These are phyloP conservation scores for Pichia manshurica DNA, from an alignment of 805 yeast genomes.

Conservation along the genomic window DNA sequence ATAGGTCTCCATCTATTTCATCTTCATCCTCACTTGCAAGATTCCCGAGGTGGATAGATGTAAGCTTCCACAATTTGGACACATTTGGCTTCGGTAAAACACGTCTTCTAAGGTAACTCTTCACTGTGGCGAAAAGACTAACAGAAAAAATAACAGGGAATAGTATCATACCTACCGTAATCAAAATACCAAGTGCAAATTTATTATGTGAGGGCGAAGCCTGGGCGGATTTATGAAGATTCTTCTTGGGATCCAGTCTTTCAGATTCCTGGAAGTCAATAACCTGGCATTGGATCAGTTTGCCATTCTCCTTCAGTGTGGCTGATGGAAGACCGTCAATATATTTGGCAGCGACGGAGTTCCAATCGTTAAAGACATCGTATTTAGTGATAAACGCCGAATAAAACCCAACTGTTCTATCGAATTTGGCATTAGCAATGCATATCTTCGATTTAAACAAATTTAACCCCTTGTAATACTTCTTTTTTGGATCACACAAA, in stretches of 20 bases:
- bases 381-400: slow-evolving; percentile 71
- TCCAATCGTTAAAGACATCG: slow-evolving; percentile 64
- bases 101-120: slow-evolving; percentile 20
- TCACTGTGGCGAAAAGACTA: slow-evolving; percentile 23
- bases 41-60: neutral
- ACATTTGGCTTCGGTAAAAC: slow-evolving; percentile 13
- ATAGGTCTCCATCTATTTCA: neutral
- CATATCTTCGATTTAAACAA: slow-evolving; percentile 52
- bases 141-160: slow-evolving; percentile 24
- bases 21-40: neutral
- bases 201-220: neutral
- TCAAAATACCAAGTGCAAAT: neutral
- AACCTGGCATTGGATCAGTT: slow-evolving; percentile 36
- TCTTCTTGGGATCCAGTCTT: neutral
- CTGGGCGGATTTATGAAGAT: neutral
- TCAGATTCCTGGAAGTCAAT: slow-evolving; percentile 43
- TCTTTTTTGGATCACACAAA: slow-evolving; percentile 47
- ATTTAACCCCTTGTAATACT: slow-evolving; percentile 49
- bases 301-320: slow-evolving; percentile 32
- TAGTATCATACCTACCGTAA: slow-evolving; percentile 11
- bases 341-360: slow-evolving; percentile 41
- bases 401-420: slow-evolving; percentile 82
- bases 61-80: slow-evolving; percentile 9
- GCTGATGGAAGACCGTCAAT: slow-evolving; percentile 41
- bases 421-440: slow-evolving; percentile 74